Evolutionary conservation across 2,329 filamentous ascomycete species (phyloP).

Genomic region (Neofusicoccum laricinum): DNA sequence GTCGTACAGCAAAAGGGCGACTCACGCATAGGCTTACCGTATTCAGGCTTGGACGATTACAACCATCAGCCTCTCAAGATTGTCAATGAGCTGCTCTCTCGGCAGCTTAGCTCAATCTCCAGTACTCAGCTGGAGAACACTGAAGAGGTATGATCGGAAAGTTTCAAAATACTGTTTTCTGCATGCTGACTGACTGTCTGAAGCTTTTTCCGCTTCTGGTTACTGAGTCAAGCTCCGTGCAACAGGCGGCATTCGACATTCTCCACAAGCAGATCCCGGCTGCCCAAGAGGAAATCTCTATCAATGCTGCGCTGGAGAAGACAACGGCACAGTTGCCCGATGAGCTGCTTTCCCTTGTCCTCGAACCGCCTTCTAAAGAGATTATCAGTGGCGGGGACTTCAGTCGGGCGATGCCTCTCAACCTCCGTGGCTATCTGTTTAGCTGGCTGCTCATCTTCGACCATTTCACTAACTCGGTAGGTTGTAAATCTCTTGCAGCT

Average conservation of each 20-base stretch:
- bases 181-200: neutral
- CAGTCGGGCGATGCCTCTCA: slow-evolving; percentile 62
- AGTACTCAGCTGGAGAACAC: slow-evolving; percentile 61
- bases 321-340: slow-evolving; percentile 72
- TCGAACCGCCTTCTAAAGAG: slow-evolving; percentile 73
- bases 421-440: slow-evolving; percentile 76
- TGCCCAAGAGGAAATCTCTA: slow-evolving; percentile 75
- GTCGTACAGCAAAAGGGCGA: neutral
- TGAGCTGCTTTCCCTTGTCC: slow-evolving; percentile 78
- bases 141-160: slow-evolving; percentile 41
- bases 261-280: slow-evolving; percentile 77
- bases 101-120: slow-evolving; percentile 65
- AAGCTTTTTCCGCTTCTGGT: slow-evolving; percentile 70
- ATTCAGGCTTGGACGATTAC: slow-evolving; percentile 47
- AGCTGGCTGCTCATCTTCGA: slow-evolving; percentile 91
- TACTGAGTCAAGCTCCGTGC: slow-evolving; percentile 70
- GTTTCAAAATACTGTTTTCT: neutral
- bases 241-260: slow-evolving; percentile 75
- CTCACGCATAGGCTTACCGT: neutral
- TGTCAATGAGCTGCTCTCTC: slow-evolving; percentile 70
- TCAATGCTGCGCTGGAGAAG: slow-evolving; percentile 72
- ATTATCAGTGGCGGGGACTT: slow-evolving; percentile 64
- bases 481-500: slow-evolving; percentile 17
- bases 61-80: slow-evolving; percentile 68
- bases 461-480: slow-evolving; percentile 68